phyloP scores from a whole-genome alignment of 2,329 filamentous ascomycete species.

The Nigrospora sphaerica region DNA sequence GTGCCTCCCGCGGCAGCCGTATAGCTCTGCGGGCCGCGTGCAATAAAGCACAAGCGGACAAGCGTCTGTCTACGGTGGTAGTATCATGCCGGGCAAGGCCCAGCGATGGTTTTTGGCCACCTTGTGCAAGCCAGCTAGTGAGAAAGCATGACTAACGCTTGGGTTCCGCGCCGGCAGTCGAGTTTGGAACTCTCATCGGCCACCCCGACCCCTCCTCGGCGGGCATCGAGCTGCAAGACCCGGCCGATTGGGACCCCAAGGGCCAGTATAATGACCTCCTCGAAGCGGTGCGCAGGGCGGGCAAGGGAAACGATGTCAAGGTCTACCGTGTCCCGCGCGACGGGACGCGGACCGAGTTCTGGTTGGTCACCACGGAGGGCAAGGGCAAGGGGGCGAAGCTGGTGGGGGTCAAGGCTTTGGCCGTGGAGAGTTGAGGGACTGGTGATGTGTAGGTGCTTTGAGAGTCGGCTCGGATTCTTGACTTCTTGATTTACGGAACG shows the following conservation, averaged over 20 bases:
- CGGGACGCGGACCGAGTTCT: conserved; percentile 67
- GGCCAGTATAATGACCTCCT: conserved; percentile 64
- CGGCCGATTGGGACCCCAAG: conserved; percentile 64
- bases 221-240: conserved; percentile 58
- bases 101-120: not conserved
- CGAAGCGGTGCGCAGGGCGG: conserved; percentile 59
- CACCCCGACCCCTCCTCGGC: conserved; percentile 46
- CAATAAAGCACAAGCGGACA: too few relatives aligned
- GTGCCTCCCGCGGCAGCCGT: not conserved
- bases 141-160: conserved; percentile 1
- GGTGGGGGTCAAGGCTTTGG: conserved; percentile 71
- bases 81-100: too few relatives aligned
- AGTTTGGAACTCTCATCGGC: conserved; percentile 62
- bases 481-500: too few relatives aligned
- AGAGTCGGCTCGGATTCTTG: too few relatives aligned
- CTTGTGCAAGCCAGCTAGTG: not conserved
- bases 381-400: conserved; percentile 51
- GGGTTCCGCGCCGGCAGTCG: conserved; percentile 36
- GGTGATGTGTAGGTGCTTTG: too few relatives aligned
- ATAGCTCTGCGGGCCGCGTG: too few relatives aligned
- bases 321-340: conserved; percentile 66
- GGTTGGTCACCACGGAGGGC: conserved; percentile 59
- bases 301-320: conserved; percentile 59
- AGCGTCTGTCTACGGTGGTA: too few relatives aligned
- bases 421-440: conserved; percentile 53